Evolutionary conservation across 2,329 filamentous ascomycete genomes (phyloP).

Genomic region (Dothistroma septosporum): DNA sequence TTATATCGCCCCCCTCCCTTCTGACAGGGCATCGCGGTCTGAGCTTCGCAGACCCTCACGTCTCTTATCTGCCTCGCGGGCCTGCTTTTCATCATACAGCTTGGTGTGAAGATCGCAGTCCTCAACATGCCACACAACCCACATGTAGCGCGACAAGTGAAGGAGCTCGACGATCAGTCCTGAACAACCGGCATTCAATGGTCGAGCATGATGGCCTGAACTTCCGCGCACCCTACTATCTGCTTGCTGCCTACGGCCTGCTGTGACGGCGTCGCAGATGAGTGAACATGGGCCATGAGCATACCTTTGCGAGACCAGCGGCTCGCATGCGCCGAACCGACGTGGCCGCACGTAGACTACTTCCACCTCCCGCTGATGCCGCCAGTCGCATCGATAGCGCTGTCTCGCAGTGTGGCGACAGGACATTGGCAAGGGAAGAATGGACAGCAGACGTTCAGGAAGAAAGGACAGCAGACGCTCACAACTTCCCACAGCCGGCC

Average conservation of each 20-base stretch:
- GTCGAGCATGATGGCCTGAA: background rate
- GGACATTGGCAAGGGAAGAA: no score
- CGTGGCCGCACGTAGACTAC: no score
- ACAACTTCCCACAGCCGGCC: no score
- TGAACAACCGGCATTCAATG: background rate
- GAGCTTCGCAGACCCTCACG: background rate
- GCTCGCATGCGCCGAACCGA: no score
- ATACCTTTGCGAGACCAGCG: background rate
- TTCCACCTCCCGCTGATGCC: no score
- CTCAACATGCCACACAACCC: no score
- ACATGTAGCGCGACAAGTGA: background rate
- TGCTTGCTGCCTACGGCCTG: background rate
- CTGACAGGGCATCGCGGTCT: background rate
- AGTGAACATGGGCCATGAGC: background rate
- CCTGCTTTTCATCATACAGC: background rate
- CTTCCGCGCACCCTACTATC: background rate
- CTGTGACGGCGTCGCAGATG: background rate
- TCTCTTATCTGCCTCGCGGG: background rate
- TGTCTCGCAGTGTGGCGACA: no score
- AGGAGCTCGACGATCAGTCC: background rate
- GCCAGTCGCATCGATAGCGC: no score
- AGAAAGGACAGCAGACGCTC: no score
- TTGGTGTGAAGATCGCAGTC: background rate
- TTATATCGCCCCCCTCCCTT: background rate
- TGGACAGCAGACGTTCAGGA: no score